Evolutionary conservation across 257 asterid genomes (phyloP), one percentile per base, ranked within the genome.

Genomic region (Scutellaria galericulata): DNA sequence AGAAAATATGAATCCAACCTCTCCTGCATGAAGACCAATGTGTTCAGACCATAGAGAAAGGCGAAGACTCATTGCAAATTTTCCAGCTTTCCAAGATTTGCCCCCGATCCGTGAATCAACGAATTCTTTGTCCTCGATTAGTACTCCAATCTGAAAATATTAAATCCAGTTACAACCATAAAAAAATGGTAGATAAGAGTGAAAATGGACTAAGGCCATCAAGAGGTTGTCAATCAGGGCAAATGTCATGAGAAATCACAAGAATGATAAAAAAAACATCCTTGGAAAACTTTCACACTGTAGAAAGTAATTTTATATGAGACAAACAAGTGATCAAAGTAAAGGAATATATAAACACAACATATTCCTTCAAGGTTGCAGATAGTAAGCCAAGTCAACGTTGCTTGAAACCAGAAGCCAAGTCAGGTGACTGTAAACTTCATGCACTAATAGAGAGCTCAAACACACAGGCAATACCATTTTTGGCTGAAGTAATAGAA

Each of bases 31-130:
- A 78, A 94, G 96, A 68, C 98, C 99, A 76, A 94, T 91, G 79
- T 94, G 97, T 83, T 94, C 99, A 13, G 96, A 87, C 99, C 97
- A 94, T 9, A 94, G 80, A 8, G 99, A 88, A 75, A 88, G 89
- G 70, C 99, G 90, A 61, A 94, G 90, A 68, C 97, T 94, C 71
- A 66, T 78, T 40, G 99, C 84, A 70, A 94, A 91, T 77, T 91
- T 94, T 75, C 99, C 99, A 27, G 97, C 97, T 84, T 78, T 87
- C 87, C 91, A 84, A 39, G 91, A 68, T 79, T 80, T 89, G 69
- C 97, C 98, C 63, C 96, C 96, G 82, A 94, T 91, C 80, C 47
- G 80, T 58, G 98, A 94, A 75, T 94, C 89, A 50, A 94, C 84
- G 66, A 87, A 79, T 81, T 88, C 99, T 64, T 82, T 94, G 84